Conservation (phyloP, 2,329 filamentous ascomycete genomes). For the Fusarium sp. region DNA sequence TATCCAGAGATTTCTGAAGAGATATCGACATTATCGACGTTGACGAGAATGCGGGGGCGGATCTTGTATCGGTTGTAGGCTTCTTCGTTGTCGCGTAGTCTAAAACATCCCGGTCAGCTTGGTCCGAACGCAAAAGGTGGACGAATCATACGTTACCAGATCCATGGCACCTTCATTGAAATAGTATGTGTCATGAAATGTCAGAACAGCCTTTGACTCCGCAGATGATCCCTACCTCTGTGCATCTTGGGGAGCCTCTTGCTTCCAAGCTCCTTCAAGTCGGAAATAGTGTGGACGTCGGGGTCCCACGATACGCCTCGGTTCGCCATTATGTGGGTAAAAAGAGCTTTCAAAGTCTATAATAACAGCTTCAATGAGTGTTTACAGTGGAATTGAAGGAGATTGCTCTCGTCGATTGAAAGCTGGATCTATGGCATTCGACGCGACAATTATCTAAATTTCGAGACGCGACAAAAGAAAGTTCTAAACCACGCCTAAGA, state of each 20-base stretch:
- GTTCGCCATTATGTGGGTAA: slow-evolving; percentile 30
- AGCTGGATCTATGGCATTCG: not conserved
- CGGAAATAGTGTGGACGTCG: slow-evolving; percentile 37
- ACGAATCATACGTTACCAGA: slow-evolving; percentile 43
- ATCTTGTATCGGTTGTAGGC: slow-evolving; percentile 67
- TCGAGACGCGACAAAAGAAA: not conserved
- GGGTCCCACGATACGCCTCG: slow-evolving; percentile 38
- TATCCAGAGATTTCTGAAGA: slow-evolving; percentile 41
- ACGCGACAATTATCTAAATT: slow-evolving; percentile 11
- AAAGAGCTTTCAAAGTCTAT: too few relatives aligned
- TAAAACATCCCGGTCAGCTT: slow-evolving; percentile 49
- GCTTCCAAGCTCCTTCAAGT: slow-evolving; percentile 38
- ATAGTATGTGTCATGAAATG: slow-evolving; percentile 59
- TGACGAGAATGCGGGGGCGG: slow-evolving; percentile 53
- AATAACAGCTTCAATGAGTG: too few relatives aligned
- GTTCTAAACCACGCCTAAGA: not conserved
- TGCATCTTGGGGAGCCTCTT: slow-evolving; percentile 41
- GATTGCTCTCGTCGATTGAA: not conserved
- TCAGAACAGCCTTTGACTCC: slow-evolving; percentile 10
- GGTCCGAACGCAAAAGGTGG: not conserved
- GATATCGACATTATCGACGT: slow-evolving; percentile 45
- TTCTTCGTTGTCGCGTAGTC: slow-evolving; percentile 66
- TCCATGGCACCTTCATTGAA: slow-evolving; percentile 72
- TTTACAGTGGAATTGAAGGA: not conserved
- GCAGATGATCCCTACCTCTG: slow-evolving; percentile 16